phyloP scores from a whole-genome alignment of 2,329 filamentous ascomycete genomes.

The Tricladium varicosporioides region DNA sequence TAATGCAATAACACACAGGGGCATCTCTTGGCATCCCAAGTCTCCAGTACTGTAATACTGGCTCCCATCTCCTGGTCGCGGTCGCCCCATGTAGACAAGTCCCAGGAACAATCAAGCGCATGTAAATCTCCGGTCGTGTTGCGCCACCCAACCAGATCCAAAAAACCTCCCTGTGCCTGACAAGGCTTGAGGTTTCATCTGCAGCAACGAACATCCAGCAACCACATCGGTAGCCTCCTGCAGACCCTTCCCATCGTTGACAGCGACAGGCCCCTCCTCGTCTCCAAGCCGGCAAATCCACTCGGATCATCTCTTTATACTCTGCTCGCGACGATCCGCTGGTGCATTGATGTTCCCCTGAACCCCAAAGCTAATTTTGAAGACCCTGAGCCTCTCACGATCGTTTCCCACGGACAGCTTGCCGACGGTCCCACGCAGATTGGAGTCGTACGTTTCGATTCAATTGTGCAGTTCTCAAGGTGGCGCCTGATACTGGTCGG shows the following conservation, averaged over 20 bases:
- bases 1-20: neutral
- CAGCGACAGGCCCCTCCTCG: neutral
- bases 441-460: conserved; percentile 18
- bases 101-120: no score
- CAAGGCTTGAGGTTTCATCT: no score
- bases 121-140: no score
- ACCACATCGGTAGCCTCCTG: no score
- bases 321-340: neutral
- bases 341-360: neutral
- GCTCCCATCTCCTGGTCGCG: no score
- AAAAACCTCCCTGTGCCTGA: no score
- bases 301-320: neutral
- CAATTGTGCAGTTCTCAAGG: conserved; percentile 14
- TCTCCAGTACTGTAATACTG: no score
- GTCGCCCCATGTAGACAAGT: no score
- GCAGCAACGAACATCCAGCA: no score
- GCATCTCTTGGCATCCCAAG: neutral
- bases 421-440: neutral
- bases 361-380: neutral
- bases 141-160: no score
- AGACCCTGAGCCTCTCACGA: neutral
- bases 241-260: no score
- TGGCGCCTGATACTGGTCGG: conserved; percentile 25
- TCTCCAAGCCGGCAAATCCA: neutral
- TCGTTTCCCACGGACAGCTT: neutral